phyloP scores from a whole-genome alignment of 2,329 filamentous ascomycete species.

The Fusarium solani-melongenae region DNA sequence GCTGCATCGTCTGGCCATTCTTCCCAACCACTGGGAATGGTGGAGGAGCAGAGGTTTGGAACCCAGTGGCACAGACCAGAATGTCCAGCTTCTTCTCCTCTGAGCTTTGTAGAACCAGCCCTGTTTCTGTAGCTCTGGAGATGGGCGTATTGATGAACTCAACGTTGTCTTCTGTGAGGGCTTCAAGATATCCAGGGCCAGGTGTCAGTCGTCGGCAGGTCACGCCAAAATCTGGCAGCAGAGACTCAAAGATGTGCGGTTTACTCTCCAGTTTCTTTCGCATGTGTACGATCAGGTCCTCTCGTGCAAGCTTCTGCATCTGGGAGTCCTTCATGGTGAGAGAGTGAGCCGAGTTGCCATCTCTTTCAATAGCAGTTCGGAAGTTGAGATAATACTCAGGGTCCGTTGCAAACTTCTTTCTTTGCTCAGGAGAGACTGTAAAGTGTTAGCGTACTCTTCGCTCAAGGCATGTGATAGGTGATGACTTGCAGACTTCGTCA shows the following conservation, averaged over 20 bases:
- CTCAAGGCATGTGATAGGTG: not conserved
- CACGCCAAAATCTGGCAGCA: not conserved
- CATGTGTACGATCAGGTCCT: not conserved
- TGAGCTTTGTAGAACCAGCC: not conserved
- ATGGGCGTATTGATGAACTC: not conserved
- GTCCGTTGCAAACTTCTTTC: not conserved
- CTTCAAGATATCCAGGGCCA: not conserved
- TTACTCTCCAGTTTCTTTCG: not conserved
- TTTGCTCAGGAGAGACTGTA: not conserved
- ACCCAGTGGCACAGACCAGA: not conserved
- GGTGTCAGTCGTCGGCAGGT: not conserved
- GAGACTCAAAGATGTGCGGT: not conserved
- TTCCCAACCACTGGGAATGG: not conserved
- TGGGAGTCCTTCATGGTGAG: not conserved
- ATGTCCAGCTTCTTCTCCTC: not conserved
- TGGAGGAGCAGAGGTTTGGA: not conserved
- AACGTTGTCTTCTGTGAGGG: not conserved
- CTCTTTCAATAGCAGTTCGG: not conserved
- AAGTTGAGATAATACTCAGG: not conserved
- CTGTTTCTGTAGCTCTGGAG: not conserved
- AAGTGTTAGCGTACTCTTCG: not conserved
- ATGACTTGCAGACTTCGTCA: not conserved
- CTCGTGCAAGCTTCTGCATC: not conserved
- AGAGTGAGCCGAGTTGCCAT: not conserved
- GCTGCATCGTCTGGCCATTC: not conserved